Conservation (phyloP, 2,329 filamentous ascomycete genomes). For the Macrophomina phaseolina region DNA sequence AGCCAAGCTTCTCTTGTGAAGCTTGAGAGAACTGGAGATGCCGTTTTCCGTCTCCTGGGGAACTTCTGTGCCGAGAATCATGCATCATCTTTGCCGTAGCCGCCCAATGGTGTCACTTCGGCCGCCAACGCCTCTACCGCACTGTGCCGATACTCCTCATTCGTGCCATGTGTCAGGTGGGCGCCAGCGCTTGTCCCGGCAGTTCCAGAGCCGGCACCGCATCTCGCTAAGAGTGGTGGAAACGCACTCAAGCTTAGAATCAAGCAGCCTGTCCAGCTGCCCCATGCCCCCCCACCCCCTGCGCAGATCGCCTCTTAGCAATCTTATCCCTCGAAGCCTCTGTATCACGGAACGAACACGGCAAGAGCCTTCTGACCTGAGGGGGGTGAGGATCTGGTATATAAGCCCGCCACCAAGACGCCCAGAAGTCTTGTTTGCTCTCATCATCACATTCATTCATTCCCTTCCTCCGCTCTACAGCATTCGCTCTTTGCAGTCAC, state of each 20-base stretch:
- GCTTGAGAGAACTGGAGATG: not conserved
- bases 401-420: conserved; percentile 1
- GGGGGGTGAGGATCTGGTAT: not conserved
- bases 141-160: not conserved
- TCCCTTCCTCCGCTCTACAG: conserved; percentile 6
- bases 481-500: conserved; percentile 21
- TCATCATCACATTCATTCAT: conserved; percentile 16
- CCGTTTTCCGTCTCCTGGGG: conserved; percentile 7
- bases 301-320: conserved; percentile 13
- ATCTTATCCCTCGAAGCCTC: conserved; percentile 20
- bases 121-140: not conserved
- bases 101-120: not conserved
- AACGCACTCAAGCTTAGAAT: conserved; percentile 15
- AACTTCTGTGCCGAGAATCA: not conserved
- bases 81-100: not conserved
- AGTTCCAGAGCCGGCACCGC: not conserved
- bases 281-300: not conserved
- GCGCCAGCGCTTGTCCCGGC: not conserved
- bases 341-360: conserved; percentile 16
- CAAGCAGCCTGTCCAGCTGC: not conserved
- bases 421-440: conserved; percentile 3
- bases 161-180: not conserved
- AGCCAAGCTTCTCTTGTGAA: conserved; percentile 15
- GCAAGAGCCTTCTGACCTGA: not conserved
- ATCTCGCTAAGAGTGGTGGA: conserved; percentile 10